Evolutionary conservation across 345 rosid species (phyloP).

Genomic region (Geranium brycei): DNA sequence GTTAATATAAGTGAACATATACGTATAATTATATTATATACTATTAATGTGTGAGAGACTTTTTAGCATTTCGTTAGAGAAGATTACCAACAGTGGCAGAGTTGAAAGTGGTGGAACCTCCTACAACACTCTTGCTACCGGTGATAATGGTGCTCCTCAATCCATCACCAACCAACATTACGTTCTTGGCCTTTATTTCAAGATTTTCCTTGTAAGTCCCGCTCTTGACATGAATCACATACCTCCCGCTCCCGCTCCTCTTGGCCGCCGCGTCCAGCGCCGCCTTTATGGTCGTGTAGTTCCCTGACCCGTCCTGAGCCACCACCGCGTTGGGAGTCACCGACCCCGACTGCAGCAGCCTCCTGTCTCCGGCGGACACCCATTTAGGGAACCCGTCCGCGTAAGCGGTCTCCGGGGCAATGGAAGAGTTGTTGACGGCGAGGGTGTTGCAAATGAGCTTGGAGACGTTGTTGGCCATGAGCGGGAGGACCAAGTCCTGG

Average conservation of each 20-base stretch:
- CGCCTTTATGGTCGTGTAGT: slow-evolving; percentile 36
- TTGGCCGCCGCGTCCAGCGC: slow-evolving; percentile 55
- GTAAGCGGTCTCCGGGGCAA: slow-evolving; percentile 16
- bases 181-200: slow-evolving; percentile 42
- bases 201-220: slow-evolving; percentile 61
- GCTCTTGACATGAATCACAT: slow-evolving; percentile 51
- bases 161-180: slow-evolving; percentile 75
- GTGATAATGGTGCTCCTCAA: slow-evolving; percentile 49
- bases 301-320: slow-evolving; percentile 60
- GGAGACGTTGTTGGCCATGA: slow-evolving; percentile 55
- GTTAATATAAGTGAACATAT: too few relatives aligned
- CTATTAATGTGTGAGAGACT: too few relatives aligned
- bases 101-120: slow-evolving; percentile 62
- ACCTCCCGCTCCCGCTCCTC: slow-evolving; percentile 43
- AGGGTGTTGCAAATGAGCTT: slow-evolving; percentile 51
- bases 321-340: slow-evolving; percentile 44
- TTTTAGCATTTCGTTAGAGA: not conserved
- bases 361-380: slow-evolving; percentile 55
- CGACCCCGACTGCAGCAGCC: slow-evolving; percentile 34
- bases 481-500: slow-evolving; percentile 32
- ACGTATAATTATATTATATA: too few relatives aligned
- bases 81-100: slow-evolving; percentile 70
- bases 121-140: slow-evolving; percentile 55
- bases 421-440: slow-evolving; percentile 30
- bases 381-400: slow-evolving; percentile 49